phyloP scores from a whole-genome alignment of 768 basidiomycete species.

The Boletus coccyginus region DNA sequence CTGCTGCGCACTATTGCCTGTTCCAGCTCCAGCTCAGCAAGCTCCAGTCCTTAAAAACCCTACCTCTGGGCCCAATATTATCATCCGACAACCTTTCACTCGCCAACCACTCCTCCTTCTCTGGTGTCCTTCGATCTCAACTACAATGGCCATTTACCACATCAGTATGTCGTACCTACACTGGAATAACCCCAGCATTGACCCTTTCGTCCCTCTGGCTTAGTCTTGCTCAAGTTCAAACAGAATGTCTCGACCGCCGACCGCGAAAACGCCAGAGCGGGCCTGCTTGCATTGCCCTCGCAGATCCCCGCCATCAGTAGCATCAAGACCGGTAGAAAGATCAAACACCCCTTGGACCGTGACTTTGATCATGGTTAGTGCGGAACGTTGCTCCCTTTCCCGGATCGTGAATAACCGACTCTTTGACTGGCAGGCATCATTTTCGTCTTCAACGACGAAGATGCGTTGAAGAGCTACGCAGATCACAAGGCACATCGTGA shows the following conservation, averaged over 20 bases:
- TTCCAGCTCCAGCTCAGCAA: too few relatives aligned
- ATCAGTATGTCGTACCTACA: slow-evolving; percentile 13
- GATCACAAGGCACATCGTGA: slow-evolving; percentile 16
- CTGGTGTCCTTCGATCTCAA: too few relatives aligned
- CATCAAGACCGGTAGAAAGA: slow-evolving; percentile 10
- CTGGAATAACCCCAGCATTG: not conserved
- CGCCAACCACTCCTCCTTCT: too few relatives aligned
- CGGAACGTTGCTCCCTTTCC: too few relatives aligned
- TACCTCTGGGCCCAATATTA: too few relatives aligned
- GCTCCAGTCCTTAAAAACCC: too few relatives aligned
- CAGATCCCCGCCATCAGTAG: slow-evolving; percentile 18
- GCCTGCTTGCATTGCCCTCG: slow-evolving; percentile 8
- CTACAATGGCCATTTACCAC: slow-evolving; percentile 20
- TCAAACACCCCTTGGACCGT: slow-evolving; percentile 21
- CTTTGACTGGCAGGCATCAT: slow-evolving; percentile 15
- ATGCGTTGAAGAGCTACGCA: slow-evolving; percentile 9
- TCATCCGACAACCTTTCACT: too few relatives aligned
- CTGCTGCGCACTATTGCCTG: too few relatives aligned
- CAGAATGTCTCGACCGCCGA: slow-evolving; percentile 8
- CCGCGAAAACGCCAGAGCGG: not conserved
- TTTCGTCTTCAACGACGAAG: slow-evolving; percentile 21
- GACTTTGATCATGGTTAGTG: slow-evolving; percentile 23
- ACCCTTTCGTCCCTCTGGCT: not conserved
- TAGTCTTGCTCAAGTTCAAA: slow-evolving; percentile 25
- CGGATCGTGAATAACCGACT: not conserved